Evolutionary conservation across 169 alveolate genomes (phyloP).

Genomic region (Eimeria necatrix): DNA sequence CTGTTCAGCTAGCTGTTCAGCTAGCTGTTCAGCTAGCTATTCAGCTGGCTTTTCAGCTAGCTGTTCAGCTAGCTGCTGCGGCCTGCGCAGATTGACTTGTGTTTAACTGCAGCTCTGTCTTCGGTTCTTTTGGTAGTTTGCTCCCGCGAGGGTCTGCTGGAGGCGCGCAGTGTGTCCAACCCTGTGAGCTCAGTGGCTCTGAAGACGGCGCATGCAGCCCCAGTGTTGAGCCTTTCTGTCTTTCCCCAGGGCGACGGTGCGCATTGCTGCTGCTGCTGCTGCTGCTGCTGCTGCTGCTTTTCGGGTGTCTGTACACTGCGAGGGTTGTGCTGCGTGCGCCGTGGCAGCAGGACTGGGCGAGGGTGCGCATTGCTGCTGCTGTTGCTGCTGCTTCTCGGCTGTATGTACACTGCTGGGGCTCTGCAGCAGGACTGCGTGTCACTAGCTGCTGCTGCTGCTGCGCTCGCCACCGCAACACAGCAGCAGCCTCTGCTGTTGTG

Average conservation of each 20-base stretch:
- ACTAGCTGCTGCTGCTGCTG: not conserved
- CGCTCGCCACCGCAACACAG: not conserved
- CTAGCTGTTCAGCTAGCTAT: not conserved
- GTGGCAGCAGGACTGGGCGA: slow-evolving; percentile 3
- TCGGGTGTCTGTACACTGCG: not conserved
- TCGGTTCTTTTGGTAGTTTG: slow-evolving; percentile 23
- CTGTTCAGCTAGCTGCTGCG: not conserved
- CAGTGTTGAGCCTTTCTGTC: not conserved
- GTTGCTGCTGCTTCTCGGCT: not conserved
- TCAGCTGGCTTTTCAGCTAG: slow-evolving; percentile 9
- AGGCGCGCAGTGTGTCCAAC: not conserved
- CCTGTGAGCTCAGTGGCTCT: not conserved
- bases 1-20: not conserved
- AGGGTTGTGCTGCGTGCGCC: not conserved
- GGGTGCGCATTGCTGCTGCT: not conserved
- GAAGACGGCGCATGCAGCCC: slow-evolving; percentile 3
- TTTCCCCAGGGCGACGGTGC: slow-evolving; percentile 46
- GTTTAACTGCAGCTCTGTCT: slow-evolving; percentile 2
- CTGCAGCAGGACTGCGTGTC: not conserved
- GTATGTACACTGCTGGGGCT: not conserved
- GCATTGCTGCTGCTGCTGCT: not conserved
- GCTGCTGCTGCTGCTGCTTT: not conserved
- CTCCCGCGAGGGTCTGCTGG: slow-evolving; percentile 12
- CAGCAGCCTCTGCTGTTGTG: not conserved
- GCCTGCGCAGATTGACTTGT: not conserved